Evolutionary conservation across 352 stramenopile genomes (phyloP), one percentile per base, ranked within the genome.

Genomic region (Blastocystis sp.): DNA sequence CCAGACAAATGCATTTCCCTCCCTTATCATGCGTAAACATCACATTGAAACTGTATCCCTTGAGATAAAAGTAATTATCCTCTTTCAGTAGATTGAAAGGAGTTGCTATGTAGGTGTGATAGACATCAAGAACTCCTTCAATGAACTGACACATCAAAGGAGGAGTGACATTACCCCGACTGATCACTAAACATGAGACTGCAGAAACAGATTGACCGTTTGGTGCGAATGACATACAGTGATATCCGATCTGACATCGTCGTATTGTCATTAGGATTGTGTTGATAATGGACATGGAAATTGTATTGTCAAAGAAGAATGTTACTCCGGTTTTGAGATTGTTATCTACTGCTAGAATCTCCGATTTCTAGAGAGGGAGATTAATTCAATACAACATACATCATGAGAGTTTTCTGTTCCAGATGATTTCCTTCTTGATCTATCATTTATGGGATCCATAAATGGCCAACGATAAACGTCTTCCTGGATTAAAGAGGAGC

Each of bases 21-120:
- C 71, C 51, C 49, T 83, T 83, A 9, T 83, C 46, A 56, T 66
- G 71, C 29, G 71, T 83, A 37, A 83, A 83, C 43, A 83, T 65
- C 24, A 54, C 71, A 37, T 21, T 27, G 27, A 83, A 83, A 27
- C 19, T 52, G 32, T 66, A 29, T 19, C 71, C 71, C 14, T 43
- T 32, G 4, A 83, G n/a, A 46, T 66, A 83, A 24, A 83, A 83
- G 49, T 66, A 83, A 16, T 21, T n/a, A n/a, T 35, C 29, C 0
- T 83, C 71, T n/a, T 66, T 35, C 7, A 83, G 16, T 0, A 57
- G 21, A n/a, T 66, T 35, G 29, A 37, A 66, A 35, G 43, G 32
- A n/a, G 11, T 35, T 35, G 21, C 19, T 2, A 42, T 32, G 9
- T 66, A 66, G 21, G 71, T 65, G 27, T 83, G 71, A n/a, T 67